A percentile compares a stretch with the other conserved stretches of the same genome.
Conservation (phyloP, 495 filamentous ascomycete species). For the Hypoxylon perforatum region DNA sequence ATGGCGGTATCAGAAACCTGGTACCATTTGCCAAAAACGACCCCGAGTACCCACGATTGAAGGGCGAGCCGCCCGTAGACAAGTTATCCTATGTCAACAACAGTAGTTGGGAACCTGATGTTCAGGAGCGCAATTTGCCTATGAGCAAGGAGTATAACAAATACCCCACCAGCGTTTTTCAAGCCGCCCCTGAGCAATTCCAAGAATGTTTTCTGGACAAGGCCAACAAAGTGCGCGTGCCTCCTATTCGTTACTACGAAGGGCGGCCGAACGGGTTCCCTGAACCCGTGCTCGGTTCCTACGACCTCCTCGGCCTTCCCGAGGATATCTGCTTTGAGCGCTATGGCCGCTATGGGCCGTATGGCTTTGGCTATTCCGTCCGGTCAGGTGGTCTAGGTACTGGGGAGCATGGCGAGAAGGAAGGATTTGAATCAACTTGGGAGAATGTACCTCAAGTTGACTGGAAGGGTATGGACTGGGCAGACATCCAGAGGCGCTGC, state of each 20-base stretch:
- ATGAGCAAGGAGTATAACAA: constrained; percentile 65
- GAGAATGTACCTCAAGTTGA: constrained; percentile 73
- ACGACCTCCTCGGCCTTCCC: constrained; percentile 80
- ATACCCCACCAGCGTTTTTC: constrained; percentile 47
- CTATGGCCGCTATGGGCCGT: constrained; percentile 87
- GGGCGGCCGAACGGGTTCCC: constrained; percentile 86
- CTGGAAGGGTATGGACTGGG: constrained; percentile 79
- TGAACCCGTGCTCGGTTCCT: constrained; percentile 81
- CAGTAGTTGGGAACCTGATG: constrained; percentile 36
- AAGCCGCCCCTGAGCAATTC: constrained; percentile 41
- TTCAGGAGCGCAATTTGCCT: constrained; percentile 48
- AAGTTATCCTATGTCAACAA: constrained; percentile 40
- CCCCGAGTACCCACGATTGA: constrained; percentile 78
- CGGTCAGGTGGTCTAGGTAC: constrained; percentile 81
- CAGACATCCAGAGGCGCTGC: constrained; percentile 76
- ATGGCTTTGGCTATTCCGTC: constrained; percentile 85
- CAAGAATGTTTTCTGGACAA: constrained; percentile 81
- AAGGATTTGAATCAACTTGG: constrained; percentile 81
- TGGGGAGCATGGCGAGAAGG: constrained; percentile 81
- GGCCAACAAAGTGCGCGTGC: constrained; percentile 69
- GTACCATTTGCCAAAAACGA: constrained; percentile 69
- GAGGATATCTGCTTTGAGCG: constrained; percentile 95
- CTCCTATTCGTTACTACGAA: constrained; percentile 73
- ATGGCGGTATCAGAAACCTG: constrained; percentile 80
- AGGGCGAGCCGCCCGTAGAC: constrained; percentile 56